These are phyloP conservation scores for Dryas alaskensis DNA, from an alignment of 306 rosid genomes.

Conservation along the genomic window DNA sequence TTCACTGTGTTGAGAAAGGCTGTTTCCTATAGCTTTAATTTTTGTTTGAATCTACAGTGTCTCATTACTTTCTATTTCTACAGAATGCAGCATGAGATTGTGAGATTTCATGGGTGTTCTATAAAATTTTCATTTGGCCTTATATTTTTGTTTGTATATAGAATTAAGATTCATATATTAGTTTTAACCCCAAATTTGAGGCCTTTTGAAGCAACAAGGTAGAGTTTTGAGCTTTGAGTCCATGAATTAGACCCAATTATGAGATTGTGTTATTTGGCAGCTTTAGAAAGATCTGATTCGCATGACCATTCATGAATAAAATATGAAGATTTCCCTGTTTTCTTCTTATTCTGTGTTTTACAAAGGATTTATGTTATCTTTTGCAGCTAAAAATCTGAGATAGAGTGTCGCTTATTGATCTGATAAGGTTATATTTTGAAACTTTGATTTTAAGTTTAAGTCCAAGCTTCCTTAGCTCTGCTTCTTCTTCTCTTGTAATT, in stretches of 20 bases:
- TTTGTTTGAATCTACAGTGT: too few relatives aligned
- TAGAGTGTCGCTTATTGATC: not conserved
- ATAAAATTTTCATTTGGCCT: constrained; percentile 1
- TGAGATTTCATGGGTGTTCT: not conserved
- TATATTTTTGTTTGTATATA: constrained; percentile 8
- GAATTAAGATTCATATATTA: not conserved
- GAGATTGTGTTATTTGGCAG: not conserved
- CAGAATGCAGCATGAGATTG: too few relatives aligned
- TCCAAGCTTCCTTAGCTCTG: not conserved
- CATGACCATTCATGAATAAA: not conserved
- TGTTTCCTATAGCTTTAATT: too few relatives aligned
- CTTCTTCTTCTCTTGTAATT: constrained; percentile 13
- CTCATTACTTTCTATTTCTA: too few relatives aligned
- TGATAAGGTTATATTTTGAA: not conserved
- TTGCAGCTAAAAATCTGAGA: not conserved
- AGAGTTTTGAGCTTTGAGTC: not conserved
- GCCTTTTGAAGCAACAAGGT: not conserved
- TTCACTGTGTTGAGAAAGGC: too few relatives aligned
- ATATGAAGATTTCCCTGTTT: constrained; percentile 2
- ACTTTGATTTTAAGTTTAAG: not conserved
- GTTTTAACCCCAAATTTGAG: not conserved
- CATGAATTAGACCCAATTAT: not conserved
- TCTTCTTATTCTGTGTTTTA: not conserved
- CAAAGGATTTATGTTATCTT: not conserved
- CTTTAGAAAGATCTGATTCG: constrained; percentile 9